A percentile compares a stretch with the other conserved stretches of the same genome.
These are phyloP conservation scores for Colletotrichum noveboracense DNA, from an alignment of 2,329 filamentous ascomycete genomes.

Conservation along the genomic window DNA sequence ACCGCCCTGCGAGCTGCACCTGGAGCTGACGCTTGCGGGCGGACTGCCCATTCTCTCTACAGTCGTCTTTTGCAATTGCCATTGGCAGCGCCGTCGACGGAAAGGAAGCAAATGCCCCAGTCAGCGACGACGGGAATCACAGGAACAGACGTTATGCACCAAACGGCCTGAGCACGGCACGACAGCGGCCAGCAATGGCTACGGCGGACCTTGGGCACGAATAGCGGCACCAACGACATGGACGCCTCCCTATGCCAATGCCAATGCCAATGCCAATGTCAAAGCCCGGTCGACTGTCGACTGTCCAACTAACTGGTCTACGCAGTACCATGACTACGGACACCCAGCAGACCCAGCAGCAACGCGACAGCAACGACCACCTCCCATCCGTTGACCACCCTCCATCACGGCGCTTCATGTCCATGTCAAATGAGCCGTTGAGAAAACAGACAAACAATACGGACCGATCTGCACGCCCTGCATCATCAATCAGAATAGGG, in stretches of 20 bases:
- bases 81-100: neutral
- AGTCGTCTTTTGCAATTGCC: neutral
- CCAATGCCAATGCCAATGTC: neutral
- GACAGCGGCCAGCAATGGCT: neutral
- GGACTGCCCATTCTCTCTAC: neutral
- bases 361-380: neutral
- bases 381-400: neutral
- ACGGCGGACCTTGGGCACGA: neutral
- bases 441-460: slow-evolving; percentile 1
- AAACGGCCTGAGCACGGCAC: neutral
- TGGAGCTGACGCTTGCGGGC: neutral
- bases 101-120: neutral
- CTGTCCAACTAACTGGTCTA: neutral
- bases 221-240: neutral
- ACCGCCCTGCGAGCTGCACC: slow-evolving; percentile 9
- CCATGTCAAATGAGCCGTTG: slow-evolving; percentile 2
- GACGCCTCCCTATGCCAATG: neutral
- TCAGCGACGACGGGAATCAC: neutral
- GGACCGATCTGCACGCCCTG: slow-evolving; percentile 1
- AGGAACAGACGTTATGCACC: neutral
- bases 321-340: neutral
- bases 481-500: slow-evolving; percentile 10
- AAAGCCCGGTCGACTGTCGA: neutral
- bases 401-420: neutral
- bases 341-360: neutral